Conservation (phyloP, 2,329 filamentous ascomycete genomes). For the Diaporthe sp. region DNA sequence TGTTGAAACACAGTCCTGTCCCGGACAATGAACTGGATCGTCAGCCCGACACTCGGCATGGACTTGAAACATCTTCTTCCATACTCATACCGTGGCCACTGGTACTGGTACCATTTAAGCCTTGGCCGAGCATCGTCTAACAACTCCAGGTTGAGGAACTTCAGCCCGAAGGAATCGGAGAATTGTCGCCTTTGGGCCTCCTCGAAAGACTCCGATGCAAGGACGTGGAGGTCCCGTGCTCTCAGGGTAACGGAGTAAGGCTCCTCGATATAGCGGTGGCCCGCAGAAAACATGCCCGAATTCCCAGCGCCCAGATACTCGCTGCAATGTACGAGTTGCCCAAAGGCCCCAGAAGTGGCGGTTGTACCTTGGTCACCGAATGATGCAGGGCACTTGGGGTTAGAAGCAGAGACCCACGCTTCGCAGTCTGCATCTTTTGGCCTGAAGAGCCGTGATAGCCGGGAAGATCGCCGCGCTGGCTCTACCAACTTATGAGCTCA, state of each 20-base stretch:
- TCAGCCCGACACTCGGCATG: not conserved
- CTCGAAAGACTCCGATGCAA: not conserved
- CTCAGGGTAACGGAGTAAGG: not conserved
- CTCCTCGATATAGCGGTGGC: not conserved
- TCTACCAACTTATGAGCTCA: not conserved
- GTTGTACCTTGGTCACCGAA: slow-evolving; percentile 27
- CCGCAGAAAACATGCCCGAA: slow-evolving; percentile 19
- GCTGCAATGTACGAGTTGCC: slow-evolving; percentile 22
- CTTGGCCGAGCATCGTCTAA: not conserved
- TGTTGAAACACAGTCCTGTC: slow-evolving; percentile 1
- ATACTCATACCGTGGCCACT: slow-evolving; percentile 16
- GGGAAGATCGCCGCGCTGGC: not conserved
- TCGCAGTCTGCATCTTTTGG: slow-evolving; percentile 5
- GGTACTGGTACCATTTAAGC: slow-evolving; percentile 18
- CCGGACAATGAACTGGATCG: slow-evolving; percentile 8
- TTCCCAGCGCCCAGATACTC: slow-evolving; percentile 2
- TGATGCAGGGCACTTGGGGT: slow-evolving; percentile 3
- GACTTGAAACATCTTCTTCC: not conserved
- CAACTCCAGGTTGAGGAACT: not conserved
- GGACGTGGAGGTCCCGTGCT: fast-evolving
- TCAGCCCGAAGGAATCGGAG: not conserved
- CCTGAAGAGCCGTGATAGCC: not conserved
- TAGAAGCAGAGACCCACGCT: not conserved
- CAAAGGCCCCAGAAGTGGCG: not conserved
- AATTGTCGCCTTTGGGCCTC: fast-evolving